These are phyloP conservation scores for Zizania palustris DNA, from an alignment of 202 grass and related monocot genomes.

Conservation along the genomic window DNA sequence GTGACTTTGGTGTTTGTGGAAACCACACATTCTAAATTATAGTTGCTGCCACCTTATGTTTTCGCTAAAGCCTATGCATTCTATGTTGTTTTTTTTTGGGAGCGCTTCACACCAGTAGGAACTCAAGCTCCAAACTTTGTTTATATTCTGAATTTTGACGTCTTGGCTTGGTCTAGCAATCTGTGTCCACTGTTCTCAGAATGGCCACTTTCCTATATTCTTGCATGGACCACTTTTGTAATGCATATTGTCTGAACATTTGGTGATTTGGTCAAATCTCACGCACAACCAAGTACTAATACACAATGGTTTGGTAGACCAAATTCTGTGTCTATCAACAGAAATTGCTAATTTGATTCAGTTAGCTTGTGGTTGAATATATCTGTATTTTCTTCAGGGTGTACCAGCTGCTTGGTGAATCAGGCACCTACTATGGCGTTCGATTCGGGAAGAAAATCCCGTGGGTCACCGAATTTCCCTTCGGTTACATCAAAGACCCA, in stretches of 20 bases:
- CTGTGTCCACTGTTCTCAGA: not conserved
- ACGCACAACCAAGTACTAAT: not conserved
- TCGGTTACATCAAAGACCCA: slow-evolving; percentile 87
- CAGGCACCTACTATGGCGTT: slow-evolving; percentile 84
- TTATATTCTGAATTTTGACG: not conserved
- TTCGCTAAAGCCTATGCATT: slow-evolving; percentile 18
- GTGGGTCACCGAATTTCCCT: slow-evolving; percentile 82
- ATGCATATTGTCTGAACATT: not conserved
- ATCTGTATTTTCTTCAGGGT: slow-evolving; percentile 56
- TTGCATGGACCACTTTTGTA: not conserved
- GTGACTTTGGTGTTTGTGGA: not conserved
- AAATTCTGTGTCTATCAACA: not conserved
- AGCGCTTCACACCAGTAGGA: not conserved
- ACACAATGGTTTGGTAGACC: not conserved
- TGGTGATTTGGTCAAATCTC: not conserved
- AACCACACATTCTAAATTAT: not conserved
- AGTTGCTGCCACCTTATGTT: not conserved
- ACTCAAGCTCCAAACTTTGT: not conserved
- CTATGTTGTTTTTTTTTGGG: not conserved
- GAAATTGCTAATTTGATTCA: not conserved
- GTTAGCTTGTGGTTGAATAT: slow-evolving; percentile 32
- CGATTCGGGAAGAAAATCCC: slow-evolving; percentile 76
- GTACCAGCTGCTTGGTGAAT: slow-evolving; percentile 88
- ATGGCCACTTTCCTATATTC: not conserved
- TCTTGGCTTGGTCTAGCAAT: not conserved